Conservation (phyloP, 208 protist genomes). For the Leishmania tarentolae region DNA sequence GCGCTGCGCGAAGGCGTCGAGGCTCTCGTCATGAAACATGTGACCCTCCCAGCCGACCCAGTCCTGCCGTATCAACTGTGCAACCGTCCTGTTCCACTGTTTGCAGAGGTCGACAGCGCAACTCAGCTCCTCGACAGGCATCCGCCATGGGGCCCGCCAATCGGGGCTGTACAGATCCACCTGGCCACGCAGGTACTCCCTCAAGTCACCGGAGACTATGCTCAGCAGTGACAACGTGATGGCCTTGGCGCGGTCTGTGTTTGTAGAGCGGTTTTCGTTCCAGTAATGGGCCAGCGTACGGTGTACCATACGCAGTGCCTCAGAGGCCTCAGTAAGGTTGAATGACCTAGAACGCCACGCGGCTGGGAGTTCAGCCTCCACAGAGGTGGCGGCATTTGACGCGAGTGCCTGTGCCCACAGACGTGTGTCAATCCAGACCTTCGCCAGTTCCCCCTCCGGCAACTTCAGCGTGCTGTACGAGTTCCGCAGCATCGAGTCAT, state of each 20-base stretch:
- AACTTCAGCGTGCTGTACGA: constrained; percentile 48
- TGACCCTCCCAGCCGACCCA: constrained; percentile 82
- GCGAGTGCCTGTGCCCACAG: constrained; percentile 77
- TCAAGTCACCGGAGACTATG: constrained; percentile 85
- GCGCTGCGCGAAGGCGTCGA: constrained; percentile 62
- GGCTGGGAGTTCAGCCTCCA: constrained; percentile 76
- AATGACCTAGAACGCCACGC: constrained; percentile 88
- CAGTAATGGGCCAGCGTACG: constrained; percentile 64
- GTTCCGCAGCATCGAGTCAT: constrained; percentile 51
- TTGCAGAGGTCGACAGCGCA: constrained; percentile 60
- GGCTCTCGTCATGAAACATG: constrained; percentile 71
- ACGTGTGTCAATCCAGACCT: constrained; percentile 76
- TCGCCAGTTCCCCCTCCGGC: constrained; percentile 55
- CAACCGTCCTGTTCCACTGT: constrained; percentile 65
- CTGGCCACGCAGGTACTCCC: constrained; percentile 81
- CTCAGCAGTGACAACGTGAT: constrained; percentile 79
- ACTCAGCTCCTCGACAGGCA: constrained; percentile 56
- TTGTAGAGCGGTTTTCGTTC: constrained; percentile 42
- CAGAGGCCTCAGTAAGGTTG: constrained; percentile 61
- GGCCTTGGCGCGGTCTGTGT: constrained; percentile 69
- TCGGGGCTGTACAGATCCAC: constrained; percentile 71
- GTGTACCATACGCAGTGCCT: constrained; percentile 79
- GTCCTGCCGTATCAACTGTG: constrained; percentile 49
- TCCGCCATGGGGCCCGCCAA: constrained; percentile 84
- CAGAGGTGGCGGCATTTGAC: constrained; percentile 49